Base-by-base conservation (phyloP, 169 alveolate genomes). In the Cryptosporidium baileyi region DNA sequence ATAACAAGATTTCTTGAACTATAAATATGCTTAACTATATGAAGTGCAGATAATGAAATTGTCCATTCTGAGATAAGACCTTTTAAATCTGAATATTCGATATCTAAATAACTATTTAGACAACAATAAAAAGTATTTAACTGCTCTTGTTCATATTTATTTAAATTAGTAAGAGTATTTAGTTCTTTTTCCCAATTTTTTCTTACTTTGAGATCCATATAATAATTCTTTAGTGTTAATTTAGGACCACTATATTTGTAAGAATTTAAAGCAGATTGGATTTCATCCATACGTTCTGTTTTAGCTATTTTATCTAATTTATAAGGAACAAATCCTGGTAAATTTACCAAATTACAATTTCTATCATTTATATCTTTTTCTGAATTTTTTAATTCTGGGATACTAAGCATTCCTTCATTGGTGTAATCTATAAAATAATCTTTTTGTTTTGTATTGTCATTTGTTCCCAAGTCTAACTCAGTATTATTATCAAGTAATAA, bases 101-200 rank as follows among this genome's bases (percentile, higher is more conserved):
- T 59, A 22, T 89, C 92, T 3, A 89, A 80, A 65, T 89, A 89
- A 30, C 91, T 67, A 41, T 82, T 89, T 40, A 89, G 45, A 36
- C 63, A 61, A 51, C 82, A 89, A 62, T 60, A 89, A 52, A 85
- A 89, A 19, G 89, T 63, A 40, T 59, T 79, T 7, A 89, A 26
- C 80, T 89, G 89, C 0, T 44, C 88, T 19, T 30, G 8, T 54
- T 54, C 67, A 15, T 34, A 17, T 3, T 24, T 13, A 8, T 40
- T 30, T n/a, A 57, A 32, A n/a, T 19, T 1, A 15, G 7, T 24
- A 6, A 57, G 19, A 7, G 60, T 45, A 1, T 34, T 60, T 4
- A 65, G 5, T 19, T 51, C 52, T 13, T 49, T 74, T 40, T 15
- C 2, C 85, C 85, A 74, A 24, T 74, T 74, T 54, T 51, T 38